Base-by-base conservation (phyloP, 2,329 filamentous ascomycete species). In the Fusarium chuoi region DNA sequence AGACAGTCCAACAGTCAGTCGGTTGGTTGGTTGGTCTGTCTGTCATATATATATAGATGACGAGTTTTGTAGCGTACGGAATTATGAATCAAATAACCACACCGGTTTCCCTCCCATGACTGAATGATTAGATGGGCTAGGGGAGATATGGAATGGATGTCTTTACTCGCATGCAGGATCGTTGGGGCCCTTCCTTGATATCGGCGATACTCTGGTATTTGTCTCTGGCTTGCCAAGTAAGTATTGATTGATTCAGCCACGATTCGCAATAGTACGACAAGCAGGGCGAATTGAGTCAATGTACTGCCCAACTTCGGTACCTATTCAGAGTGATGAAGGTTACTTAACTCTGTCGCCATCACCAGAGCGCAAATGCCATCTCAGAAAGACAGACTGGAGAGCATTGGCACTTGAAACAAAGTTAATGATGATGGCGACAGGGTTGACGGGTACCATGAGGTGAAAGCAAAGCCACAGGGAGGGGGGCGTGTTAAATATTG, bases 91-190 rank as follows among this genome's bases (percentile, higher is more conserved):
- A 44, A 44, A 60, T n/a, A 54, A 39, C 35, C 51, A 54, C 28
- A 62, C 24, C 35, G 48, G 33, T 46, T 54, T 62, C 18, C 17
- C 52, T 26, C 20, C 22, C 30, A 41, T n/a, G 22, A 17, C 45
- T 58, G 4, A n/a, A 52, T 44, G 38, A 20, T n/a, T 52, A 41
- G 55, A 42, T 22, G 22, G 30, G 48, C 46, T 38, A n/a, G 68
- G 67, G 54, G 48, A 73, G 59, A 57, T 46, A 64, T 68, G 62
- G 46, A 65, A 54, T 39, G 24, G 44, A 49, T 51, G 56, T 55
- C 63, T 72, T 52, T n/a, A 45, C 28, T 44, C 13, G 52, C 24
- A 52, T 26, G 54, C 54, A 55, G 55, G 55, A 71, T 38, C n/a
- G 36, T 44, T 46, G 54, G 55, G 61, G 30, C 42, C 36, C 44